phyloP scores from a whole-genome alignment of 2,329 filamentous ascomycete genomes.

The Fusarium sp. region DNA sequence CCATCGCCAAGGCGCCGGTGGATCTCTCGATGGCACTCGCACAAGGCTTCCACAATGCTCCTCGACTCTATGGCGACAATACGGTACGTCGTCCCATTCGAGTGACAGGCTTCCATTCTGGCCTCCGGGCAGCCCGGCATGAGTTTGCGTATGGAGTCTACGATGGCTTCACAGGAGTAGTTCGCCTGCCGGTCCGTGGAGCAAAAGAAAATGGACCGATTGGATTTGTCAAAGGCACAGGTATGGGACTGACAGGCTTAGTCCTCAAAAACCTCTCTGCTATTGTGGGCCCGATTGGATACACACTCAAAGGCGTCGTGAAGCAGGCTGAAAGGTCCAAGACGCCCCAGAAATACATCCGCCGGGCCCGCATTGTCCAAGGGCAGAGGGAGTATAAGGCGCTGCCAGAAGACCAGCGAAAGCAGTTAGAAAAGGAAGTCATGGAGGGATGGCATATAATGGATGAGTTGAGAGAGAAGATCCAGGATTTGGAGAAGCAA shows the following conservation, averaged over 20 bases:
- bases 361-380: slow-evolving; percentile 68
- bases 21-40: slow-evolving; percentile 70
- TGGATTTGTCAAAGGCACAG: slow-evolving; percentile 64
- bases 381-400: slow-evolving; percentile 59
- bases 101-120: slow-evolving; percentile 73
- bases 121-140: slow-evolving; percentile 67
- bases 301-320: slow-evolving; percentile 70
- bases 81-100: slow-evolving; percentile 72
- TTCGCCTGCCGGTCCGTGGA: slow-evolving; percentile 67
- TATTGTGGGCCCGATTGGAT: slow-evolving; percentile 68
- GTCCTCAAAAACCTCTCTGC: slow-evolving; percentile 73
- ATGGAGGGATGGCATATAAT: slow-evolving; percentile 49
- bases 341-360: slow-evolving; percentile 64
- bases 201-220: slow-evolving; percentile 62
- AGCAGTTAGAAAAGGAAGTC: slow-evolving; percentile 39
- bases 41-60: slow-evolving; percentile 77
- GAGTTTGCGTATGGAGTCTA: slow-evolving; percentile 73
- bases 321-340: slow-evolving; percentile 67
- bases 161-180: slow-evolving; percentile 72
- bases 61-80: slow-evolving; percentile 75
- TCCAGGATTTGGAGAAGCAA: slow-evolving; percentile 46
- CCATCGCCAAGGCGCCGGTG: slow-evolving; percentile 67
- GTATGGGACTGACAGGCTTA: slow-evolving; percentile 71
- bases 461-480: slow-evolving; percentile 45
- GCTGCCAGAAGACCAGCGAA: slow-evolving; percentile 50